These are phyloP conservation scores for Gastroboletus turbinatus DNA, from an alignment of 1,284 basidiomycete genomes.

Conservation along the genomic window DNA sequence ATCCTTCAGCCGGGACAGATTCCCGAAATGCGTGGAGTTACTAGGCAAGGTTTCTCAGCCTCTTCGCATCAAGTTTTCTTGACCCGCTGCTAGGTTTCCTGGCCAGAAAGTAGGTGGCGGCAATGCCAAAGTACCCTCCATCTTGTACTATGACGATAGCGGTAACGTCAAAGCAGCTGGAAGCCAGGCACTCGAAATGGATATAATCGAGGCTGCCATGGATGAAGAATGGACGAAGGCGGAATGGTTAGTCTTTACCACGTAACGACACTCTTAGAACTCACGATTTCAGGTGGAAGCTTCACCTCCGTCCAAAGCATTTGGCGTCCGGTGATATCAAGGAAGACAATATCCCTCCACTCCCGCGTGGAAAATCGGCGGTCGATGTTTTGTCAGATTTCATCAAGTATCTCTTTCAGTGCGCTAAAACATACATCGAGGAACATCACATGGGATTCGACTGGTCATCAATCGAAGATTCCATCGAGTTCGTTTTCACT, in stretches of 20 bases:
- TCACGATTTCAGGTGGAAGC: background rate
- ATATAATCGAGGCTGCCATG: background rate
- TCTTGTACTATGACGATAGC: background rate
- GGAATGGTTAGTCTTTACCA: background rate
- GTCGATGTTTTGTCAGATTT: conserved; percentile 49
- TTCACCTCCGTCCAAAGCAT: background rate
- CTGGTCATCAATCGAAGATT: conserved; percentile 30
- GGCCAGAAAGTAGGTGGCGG: background rate
- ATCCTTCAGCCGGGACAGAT: background rate
- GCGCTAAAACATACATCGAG: conserved; percentile 42
- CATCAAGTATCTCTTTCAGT: conserved; percentile 44
- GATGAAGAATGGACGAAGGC: background rate
- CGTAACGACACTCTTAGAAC: no score
- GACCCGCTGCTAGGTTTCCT: background rate
- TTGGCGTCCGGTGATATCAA: background rate
- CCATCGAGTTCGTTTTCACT: conserved; percentile 33
- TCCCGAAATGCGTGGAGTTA: background rate
- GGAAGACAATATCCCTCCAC: conserved; percentile 33
- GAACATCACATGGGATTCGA: conserved; percentile 41
- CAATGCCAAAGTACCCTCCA: background rate
- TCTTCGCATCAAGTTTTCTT: background rate
- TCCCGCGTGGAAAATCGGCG: conserved; percentile 43
- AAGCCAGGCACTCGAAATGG: background rate
- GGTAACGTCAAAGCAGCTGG: background rate
- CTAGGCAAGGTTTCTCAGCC: background rate